These are phyloP conservation scores for Przewalskia tangutica DNA, from an alignment of 257 asterid genomes.

Conservation along the genomic window DNA sequence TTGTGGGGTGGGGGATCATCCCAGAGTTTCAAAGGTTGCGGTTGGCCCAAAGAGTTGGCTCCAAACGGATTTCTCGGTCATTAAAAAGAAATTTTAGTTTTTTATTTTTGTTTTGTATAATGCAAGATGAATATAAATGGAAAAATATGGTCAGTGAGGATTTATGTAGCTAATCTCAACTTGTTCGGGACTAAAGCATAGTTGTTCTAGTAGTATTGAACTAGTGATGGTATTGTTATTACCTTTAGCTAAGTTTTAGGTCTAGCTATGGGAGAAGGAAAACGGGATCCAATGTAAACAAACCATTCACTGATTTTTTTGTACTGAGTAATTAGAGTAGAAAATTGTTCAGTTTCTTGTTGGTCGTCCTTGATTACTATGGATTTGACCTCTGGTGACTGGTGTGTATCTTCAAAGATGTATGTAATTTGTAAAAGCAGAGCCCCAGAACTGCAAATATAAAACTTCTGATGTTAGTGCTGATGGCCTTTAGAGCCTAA, in stretches of 20 bases:
- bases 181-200: background rate
- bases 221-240: background rate
- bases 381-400: background rate
- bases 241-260: background rate
- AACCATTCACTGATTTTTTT: background rate
- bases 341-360: background rate
- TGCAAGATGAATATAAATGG: background rate
- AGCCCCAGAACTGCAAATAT: background rate
- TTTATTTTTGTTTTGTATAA: background rate
- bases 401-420: background rate
- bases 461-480: background rate
- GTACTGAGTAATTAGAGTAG: background rate
- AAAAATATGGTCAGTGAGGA: background rate
- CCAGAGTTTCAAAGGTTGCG: background rate
- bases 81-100: background rate
- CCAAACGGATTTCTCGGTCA: background rate
- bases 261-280: background rate
- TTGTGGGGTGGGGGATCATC: background rate
- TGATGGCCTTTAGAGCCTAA: background rate
- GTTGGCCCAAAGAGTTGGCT: background rate
- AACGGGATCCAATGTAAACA: background rate
- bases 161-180: background rate
- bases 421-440: background rate
- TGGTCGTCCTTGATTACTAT: background rate
- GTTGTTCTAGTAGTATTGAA: background rate